These are phyloP conservation scores for Gnetum montanum DNA, from an alignment of 75 land plant genomes.

Conservation along the genomic window DNA sequence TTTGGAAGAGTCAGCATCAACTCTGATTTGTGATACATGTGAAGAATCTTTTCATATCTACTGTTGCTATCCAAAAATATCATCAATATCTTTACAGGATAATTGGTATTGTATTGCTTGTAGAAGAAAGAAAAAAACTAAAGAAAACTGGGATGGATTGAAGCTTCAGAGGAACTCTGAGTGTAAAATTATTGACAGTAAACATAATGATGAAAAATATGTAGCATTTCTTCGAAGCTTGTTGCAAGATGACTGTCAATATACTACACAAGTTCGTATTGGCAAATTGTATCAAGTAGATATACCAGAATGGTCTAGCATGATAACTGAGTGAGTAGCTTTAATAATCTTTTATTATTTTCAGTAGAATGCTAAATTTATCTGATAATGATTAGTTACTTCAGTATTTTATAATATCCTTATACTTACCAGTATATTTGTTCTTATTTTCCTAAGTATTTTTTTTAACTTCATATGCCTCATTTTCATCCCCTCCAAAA, in stretches of 20 bases:
- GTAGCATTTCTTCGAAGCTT: conserved; percentile 11
- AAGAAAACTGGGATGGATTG: conserved; percentile 4
- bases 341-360: too few relatives aligned
- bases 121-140: conserved; percentile 27
- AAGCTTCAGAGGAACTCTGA: not conserved
- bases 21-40: conserved; percentile 70
- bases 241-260: conserved; percentile 25
- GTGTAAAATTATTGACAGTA: not conserved
- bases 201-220: not conserved
- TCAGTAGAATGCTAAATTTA: too few relatives aligned
- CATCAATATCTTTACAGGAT: conserved; percentile 19
- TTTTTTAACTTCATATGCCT: too few relatives aligned
- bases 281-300: conserved; percentile 67
- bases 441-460: too few relatives aligned
- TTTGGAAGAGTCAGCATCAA: conserved; percentile 20
- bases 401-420: too few relatives aligned
- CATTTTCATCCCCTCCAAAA: too few relatives aligned
- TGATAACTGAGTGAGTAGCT: conserved; percentile 27
- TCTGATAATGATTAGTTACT: too few relatives aligned
- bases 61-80: conserved; percentile 32
- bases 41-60: conserved; percentile 53
- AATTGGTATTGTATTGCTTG: conserved; percentile 63
- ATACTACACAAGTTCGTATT: conserved; percentile 41
- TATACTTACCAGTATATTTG: too few relatives aligned
- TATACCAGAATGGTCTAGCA: conserved; percentile 56